phyloP scores from a whole-genome alignment of 2,329 filamentous ascomycete genomes.

The Tolypocladium pustulatum region DNA sequence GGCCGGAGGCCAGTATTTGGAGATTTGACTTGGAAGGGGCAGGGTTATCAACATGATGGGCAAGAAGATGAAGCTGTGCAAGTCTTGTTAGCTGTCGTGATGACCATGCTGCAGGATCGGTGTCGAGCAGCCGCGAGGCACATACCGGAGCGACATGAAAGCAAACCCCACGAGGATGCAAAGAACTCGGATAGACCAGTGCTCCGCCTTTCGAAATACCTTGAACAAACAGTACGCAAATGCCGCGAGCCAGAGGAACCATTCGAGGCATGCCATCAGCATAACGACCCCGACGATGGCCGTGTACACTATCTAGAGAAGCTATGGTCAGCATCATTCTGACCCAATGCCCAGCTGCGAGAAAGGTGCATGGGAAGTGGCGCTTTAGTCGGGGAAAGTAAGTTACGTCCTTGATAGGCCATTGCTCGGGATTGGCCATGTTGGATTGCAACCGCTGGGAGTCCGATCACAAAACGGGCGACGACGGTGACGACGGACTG shows the following conservation, averaged over 20 bases:
- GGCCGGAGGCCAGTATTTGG: constrained; percentile 56
- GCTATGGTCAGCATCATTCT: not conserved
- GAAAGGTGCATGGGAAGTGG: too few relatives aligned
- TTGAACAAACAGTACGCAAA: constrained; percentile 88
- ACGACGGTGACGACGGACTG: not conserved
- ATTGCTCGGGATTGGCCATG: constrained; percentile 35
- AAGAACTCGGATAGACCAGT: constrained; percentile 70
- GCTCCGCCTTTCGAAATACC: constrained; percentile 80
- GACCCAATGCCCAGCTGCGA: not conserved
- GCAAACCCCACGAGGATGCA: constrained; percentile 63
- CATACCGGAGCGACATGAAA: constrained; percentile 68
- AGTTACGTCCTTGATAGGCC: constrained; percentile 39
- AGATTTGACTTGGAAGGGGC: constrained; percentile 65
- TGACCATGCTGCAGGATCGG: not conserved
- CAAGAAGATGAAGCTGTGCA: constrained; percentile 64
- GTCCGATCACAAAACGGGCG: not conserved
- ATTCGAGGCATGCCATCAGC: constrained; percentile 78
- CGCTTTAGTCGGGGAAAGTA: too few relatives aligned
- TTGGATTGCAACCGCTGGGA: constrained; percentile 5
- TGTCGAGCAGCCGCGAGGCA: not conserved
- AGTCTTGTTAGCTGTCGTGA: not conserved
- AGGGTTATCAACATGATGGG: constrained; percentile 92
- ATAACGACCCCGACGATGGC: constrained; percentile 71
- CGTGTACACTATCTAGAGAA: constrained; percentile 68
- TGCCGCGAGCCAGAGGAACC: constrained; percentile 89